Conservation (phyloP, 306 rosid species). For the Trichosanthes cucumerina region DNA sequence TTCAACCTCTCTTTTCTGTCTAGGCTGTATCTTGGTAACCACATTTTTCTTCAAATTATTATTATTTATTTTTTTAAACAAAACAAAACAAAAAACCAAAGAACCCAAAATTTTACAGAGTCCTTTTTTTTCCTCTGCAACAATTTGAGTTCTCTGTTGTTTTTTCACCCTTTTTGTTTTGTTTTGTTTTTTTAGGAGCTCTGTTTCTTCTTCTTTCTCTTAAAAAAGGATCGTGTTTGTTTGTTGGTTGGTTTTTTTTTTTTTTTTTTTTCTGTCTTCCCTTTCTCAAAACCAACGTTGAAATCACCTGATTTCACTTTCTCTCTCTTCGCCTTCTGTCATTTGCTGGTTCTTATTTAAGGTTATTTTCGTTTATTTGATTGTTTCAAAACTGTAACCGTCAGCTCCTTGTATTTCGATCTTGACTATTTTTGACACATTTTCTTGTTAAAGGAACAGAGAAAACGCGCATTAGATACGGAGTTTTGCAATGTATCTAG, state of each 20-base stretch:
- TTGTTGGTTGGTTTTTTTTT: neutral
- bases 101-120: constrained; percentile 2
- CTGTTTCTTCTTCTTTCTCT: neutral
- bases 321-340: neutral
- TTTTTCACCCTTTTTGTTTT: neutral
- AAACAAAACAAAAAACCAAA: neutral
- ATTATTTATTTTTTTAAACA: constrained; percentile 29
- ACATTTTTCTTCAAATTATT: constrained; percentile 41
- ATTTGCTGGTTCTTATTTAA: neutral
- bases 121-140: neutral
- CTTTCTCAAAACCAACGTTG: neutral
- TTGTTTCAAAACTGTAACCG: neutral
- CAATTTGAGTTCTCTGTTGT: neutral
- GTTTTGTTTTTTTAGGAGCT: neutral
- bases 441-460: neutral
- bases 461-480: no score
- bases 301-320: neutral
- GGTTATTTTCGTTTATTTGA: neutral
- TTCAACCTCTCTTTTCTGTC: constrained; percentile 38
- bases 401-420: neutral
- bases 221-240: neutral
- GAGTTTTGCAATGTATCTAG: no score
- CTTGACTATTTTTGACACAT: neutral
- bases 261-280: neutral
- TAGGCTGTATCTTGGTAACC: constrained; percentile 37